phyloP scores from a whole-genome alignment of 108 stramenopile species.

The Nitzschia sp. region DNA sequence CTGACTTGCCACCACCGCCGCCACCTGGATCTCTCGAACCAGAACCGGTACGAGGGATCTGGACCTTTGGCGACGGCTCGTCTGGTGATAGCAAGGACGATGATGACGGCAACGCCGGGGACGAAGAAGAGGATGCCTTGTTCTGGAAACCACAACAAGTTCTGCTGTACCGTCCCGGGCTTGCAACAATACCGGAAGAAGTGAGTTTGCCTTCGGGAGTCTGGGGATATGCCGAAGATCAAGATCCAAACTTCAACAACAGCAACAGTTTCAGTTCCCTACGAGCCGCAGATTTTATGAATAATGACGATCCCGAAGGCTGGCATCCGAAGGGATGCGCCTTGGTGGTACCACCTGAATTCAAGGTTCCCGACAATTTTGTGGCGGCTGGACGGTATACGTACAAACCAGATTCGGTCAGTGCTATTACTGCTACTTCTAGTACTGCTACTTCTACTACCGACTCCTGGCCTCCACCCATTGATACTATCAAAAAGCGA shows the following conservation, averaged over 20 bases:
- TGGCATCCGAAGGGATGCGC: conserved; percentile 2
- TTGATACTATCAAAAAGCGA: conserved; percentile 12
- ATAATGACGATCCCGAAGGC: background rate
- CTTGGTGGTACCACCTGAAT: background rate
- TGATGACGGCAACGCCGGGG: background rate
- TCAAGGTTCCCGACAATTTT: conserved; percentile 1
- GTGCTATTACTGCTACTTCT: no score
- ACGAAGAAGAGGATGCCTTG: background rate
- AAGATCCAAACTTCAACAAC: conserved; percentile 6
- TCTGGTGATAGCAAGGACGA: background rate
- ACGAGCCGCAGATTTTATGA: background rate
- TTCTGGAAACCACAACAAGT: conserved; percentile 19
- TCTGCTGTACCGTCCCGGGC: background rate
- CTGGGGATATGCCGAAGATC: conserved; percentile 12
- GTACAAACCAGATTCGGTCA: conserved; percentile 13
- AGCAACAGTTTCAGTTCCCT: background rate
- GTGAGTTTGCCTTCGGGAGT: background rate
- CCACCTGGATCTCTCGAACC: background rate
- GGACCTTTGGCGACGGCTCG: background rate
- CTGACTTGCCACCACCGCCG: background rate
- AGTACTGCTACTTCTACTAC: no score
- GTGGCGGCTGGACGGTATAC: conserved; percentile 9
- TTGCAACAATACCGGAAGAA: background rate
- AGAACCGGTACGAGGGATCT: conserved; percentile 1
- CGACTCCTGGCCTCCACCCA: conserved; percentile 6